phyloP scores from a whole-genome alignment of 768 basidiomycete genomes.

The Kwoniella dendrophila region DNA sequence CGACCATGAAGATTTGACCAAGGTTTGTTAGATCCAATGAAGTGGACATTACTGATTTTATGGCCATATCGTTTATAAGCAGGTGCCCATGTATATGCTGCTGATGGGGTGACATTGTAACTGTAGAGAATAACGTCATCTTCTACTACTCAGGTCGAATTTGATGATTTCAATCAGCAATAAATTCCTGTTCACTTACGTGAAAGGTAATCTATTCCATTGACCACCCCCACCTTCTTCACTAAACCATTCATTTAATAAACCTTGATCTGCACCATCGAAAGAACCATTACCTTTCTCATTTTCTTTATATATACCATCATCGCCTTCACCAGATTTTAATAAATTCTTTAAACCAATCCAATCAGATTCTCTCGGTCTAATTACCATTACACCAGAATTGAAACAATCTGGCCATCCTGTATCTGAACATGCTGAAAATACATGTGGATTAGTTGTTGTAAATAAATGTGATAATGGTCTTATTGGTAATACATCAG shows the following conservation, averaged over 20 bases:
- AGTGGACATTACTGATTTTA: constrained; percentile 49
- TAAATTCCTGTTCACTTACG: constrained; percentile 52
- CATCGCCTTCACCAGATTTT: constrained; percentile 58
- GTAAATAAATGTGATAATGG: constrained; percentile 92
- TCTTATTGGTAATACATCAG: constrained; percentile 56
- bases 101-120: constrained; percentile 97
- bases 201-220: constrained; percentile 95
- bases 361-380: constrained; percentile 73
- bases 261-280: constrained; percentile 98
- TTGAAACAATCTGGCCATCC: constrained; percentile 99
- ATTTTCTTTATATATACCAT: constrained; percentile 26
- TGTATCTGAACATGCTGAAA: constrained; percentile 92
- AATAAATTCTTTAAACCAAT: constrained; percentile 70
- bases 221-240: constrained; percentile 67
- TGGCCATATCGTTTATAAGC: constrained; percentile 81
- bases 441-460: constrained; percentile 65
- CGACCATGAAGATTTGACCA: constrained; percentile 79
- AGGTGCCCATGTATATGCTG: constrained; percentile 97
- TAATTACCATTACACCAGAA: constrained; percentile 86
- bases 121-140: constrained; percentile 23
- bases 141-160: neutral
- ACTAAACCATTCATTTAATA: constrained; percentile 79
- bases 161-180: neutral
- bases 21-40: constrained; percentile 91
- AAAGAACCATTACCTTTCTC: constrained; percentile 70